These are phyloP conservation scores for Amphicarpaea edgeworthii DNA, from an alignment of 306 rosid genomes.

Conservation along the genomic window DNA sequence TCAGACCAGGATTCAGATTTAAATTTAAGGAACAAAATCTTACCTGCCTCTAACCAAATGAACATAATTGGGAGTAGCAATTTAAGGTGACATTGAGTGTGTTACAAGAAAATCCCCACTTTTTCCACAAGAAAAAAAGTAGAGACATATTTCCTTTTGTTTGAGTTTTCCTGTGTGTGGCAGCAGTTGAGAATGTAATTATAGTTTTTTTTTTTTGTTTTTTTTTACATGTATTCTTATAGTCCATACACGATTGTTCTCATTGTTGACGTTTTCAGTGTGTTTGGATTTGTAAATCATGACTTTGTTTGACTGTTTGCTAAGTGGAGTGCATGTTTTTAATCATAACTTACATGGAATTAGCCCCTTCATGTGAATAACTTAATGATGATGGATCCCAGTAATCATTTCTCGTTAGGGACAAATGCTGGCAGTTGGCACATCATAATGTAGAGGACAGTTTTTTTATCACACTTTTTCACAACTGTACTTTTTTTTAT, in stretches of 20 bases:
- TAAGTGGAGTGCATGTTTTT: conserved; percentile 34
- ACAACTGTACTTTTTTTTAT: background rate
- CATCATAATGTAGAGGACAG: background rate
- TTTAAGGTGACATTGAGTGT: conserved; percentile 60
- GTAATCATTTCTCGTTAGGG: conserved; percentile 15
- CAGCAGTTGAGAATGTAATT: conserved; percentile 50
- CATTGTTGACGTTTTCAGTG: conserved; percentile 40
- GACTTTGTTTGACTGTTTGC: conserved; percentile 45
- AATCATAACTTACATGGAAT: conserved; percentile 20
- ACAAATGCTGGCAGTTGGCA: conserved; percentile 22
- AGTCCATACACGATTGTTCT: conserved; percentile 42
- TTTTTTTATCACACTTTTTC: background rate
- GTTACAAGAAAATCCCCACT: conserved; percentile 7
- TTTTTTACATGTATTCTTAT: conserved; percentile 29
- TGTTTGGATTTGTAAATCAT: conserved; percentile 45
- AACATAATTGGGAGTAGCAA: conserved; percentile 58
- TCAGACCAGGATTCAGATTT: conserved; percentile 61
- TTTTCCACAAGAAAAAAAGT: conserved; percentile 11
- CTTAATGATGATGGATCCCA: conserved; percentile 16
- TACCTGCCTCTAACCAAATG: conserved; percentile 49
- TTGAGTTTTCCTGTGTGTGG: conserved; percentile 38
- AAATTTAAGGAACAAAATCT: conserved; percentile 48
- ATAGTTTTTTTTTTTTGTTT: too few species aligned
- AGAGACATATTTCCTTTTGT: background rate
- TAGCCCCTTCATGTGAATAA: conserved; percentile 7